Evolutionary conservation across 345 rosid species (phyloP), one percentile per base, ranked within the genome.

Genomic region (Melaleuca alternifolia): DNA sequence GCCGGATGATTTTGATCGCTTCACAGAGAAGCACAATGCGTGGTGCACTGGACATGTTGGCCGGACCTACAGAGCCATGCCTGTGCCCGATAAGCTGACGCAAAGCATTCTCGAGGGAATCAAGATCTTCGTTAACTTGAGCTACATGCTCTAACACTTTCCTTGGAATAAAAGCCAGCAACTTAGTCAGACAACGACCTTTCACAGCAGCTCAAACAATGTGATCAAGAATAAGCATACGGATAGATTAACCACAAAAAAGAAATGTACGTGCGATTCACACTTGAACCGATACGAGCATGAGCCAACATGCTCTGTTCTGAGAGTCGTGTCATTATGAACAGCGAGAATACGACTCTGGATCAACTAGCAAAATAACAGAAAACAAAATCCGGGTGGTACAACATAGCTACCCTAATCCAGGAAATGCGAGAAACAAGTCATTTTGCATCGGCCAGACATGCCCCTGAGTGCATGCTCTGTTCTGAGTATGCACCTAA

Each of bases 1-100:
- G 62, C 0, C 28, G 7, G 13, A 56, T 1, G 3, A 6, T 5
- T 26, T 57, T 57, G 65, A 57, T 13, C 1, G 26, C 10, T 28
- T 11, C 26, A n/a, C 26, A 28, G 33, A 57, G 5, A 11, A 11
- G 14, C 65, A 57, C 26, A 6, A 26, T 5, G 41, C 41, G 3
- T 0, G 7, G 30, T 0, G 30, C 8, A 13, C 2, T 0, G 7
- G 14, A 10, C 26, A 11, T 26, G 33, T 57, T 11, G 16, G 33
- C 28, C 26, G 33, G 33, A 57, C 30, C 4, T 56, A 6, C 10
- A 5, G 26, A 56, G 13, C 13, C 0, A 57, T 26, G 1, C 16
- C 3, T 26, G 65, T 57, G 14, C 30, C 30, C 2, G 15, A 11
- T 26, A 30, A 11, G 14, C 26, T 57, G 7, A 57, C 11, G 7